Evolutionary conservation across 2,329 filamentous ascomycete species (phyloP).

Genomic region (Colletotrichum destructivum): DNA sequence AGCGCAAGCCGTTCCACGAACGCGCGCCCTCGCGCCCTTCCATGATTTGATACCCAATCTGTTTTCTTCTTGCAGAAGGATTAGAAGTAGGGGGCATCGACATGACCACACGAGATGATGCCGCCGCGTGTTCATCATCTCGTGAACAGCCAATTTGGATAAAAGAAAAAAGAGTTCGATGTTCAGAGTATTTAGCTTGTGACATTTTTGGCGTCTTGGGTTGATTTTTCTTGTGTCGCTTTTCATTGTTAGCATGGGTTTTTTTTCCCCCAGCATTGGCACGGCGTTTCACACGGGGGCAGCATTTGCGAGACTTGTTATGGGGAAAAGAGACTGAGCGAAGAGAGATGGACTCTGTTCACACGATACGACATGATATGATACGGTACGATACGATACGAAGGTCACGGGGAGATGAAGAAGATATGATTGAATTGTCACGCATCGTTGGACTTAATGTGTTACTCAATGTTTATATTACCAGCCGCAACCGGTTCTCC

Average conservation of each 20-base stretch:
- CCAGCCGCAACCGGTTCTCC: background rate
- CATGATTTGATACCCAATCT: conserved; percentile 14
- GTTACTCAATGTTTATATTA: background rate
- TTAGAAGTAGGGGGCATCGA: background rate
- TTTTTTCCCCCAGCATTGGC: background rate
- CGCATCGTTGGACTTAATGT: background rate
- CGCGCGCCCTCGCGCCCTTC: conserved; percentile 19
- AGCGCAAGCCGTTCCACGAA: conserved; percentile 46
- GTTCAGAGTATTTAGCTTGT: background rate
- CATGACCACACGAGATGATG: background rate
- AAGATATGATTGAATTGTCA: background rate
- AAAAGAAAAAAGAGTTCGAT: background rate
- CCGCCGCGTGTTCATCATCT: background rate
- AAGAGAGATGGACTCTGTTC: background rate
- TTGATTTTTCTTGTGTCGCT: background rate
- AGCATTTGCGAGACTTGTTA: background rate
- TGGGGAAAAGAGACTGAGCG: background rate
- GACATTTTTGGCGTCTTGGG: background rate
- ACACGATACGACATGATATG: background rate
- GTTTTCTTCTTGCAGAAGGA: background rate
- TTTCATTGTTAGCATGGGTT: background rate
- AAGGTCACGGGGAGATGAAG: background rate
- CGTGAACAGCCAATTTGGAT: background rate
- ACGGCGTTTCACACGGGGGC: background rate
- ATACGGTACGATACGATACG: conserved; percentile 1